These are phyloP conservation scores for Metschnikowia colocasiae DNA, from an alignment of 805 yeast species.

Conservation along the genomic window DNA sequence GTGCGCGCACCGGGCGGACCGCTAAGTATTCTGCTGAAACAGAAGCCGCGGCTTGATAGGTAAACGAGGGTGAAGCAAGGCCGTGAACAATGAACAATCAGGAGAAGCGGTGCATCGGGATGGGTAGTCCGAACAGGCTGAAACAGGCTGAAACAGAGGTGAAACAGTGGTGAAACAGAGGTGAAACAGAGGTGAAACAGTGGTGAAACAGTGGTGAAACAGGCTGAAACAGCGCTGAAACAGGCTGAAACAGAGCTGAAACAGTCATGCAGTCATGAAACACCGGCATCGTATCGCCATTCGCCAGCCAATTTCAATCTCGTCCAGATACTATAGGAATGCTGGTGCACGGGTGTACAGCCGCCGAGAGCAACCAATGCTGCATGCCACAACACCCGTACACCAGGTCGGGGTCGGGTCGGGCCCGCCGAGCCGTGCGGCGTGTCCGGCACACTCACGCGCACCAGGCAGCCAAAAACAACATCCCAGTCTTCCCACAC, in stretches of 20 bases:
- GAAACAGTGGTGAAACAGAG: not conserved
- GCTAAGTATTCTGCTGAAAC: not conserved
- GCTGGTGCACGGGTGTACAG: no score
- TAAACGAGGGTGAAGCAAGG: no score
- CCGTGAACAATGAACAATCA: no score
- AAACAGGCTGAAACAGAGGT: not conserved
- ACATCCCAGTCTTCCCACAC: not conserved
- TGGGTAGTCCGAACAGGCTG: no score
- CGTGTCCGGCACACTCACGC: conserved; percentile 6
- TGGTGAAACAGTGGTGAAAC: not conserved
- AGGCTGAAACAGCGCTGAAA: not conserved
- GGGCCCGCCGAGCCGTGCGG: conserved; percentile 1
- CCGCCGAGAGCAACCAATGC: not conserved
- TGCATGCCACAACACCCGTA: not conserved
- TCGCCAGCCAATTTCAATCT: no score
- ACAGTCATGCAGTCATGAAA: no score
- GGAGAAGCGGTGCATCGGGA: no score
- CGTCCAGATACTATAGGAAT: no score
- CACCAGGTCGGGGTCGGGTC: not conserved
- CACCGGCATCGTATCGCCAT: no score
- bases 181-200: not conserved
- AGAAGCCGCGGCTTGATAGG: not conserved
- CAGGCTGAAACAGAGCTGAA: no score
- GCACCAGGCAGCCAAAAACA: not conserved
- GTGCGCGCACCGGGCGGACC: not conserved